Conservation (phyloP, 495 filamentous ascomycete genomes). For the Hypoxylon rickii region DNA sequence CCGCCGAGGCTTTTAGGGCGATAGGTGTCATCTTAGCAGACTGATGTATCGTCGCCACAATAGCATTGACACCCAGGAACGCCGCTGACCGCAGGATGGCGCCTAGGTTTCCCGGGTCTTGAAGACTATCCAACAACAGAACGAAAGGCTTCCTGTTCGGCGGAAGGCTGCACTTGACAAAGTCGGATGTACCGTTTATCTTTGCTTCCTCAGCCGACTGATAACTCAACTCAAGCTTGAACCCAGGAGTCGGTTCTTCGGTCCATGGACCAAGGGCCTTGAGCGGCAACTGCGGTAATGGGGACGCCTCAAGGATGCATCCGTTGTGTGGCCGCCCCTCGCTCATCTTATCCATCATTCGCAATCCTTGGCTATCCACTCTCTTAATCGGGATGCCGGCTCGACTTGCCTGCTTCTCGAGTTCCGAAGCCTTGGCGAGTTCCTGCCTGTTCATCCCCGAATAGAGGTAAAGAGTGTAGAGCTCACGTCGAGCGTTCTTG, state of each 20-base stretch:
- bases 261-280: conserved; percentile 56
- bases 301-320: conserved; percentile 84
- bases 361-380: conserved; percentile 55
- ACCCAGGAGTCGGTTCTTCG: conserved; percentile 47
- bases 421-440: conserved; percentile 41
- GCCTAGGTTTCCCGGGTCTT: conserved; percentile 89
- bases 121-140: conserved; percentile 79
- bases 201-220: conserved; percentile 74
- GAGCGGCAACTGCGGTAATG: conserved; percentile 75
- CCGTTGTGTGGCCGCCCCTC: conserved; percentile 87
- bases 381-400: conserved; percentile 59
- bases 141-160: conserved; percentile 71
- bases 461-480: conserved; percentile 86
- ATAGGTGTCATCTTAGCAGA: conserved; percentile 75
- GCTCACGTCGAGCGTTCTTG: conserved; percentile 64
- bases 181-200: conserved; percentile 65
- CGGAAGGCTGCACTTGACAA: conserved; percentile 46
- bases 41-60: conserved; percentile 67
- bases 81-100: conserved; percentile 83
- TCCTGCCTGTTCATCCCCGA: conserved; percentile 55
- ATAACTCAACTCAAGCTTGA: conserved; percentile 62
- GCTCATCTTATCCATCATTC: conserved; percentile 81
- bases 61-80: conserved; percentile 81
- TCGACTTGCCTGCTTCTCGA: conserved; percentile 64
- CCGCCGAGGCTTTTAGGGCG: conserved; percentile 83